phyloP scores from a whole-genome alignment of 2,329 filamentous ascomycete species.

The Boeremia exigua region DNA sequence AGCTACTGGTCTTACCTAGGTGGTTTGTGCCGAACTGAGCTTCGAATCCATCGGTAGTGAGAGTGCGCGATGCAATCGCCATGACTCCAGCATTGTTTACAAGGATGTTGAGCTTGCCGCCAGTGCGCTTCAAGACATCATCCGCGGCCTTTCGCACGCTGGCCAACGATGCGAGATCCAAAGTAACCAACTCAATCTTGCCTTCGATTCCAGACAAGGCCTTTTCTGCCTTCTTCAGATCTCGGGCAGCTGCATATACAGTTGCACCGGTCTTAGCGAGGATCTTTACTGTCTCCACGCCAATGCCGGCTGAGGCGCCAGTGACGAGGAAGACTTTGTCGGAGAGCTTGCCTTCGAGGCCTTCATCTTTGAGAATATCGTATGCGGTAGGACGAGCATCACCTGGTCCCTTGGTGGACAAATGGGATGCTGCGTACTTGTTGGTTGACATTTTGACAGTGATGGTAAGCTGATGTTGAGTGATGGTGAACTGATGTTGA shows the following conservation, averaged over 20 bases:
- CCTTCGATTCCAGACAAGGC: constrained; percentile 3
- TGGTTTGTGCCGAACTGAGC: constrained; percentile 54
- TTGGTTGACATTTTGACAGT: neutral
- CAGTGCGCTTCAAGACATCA: constrained; percentile 19
- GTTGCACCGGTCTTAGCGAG: constrained; percentile 55
- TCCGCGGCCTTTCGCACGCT: constrained; percentile 24
- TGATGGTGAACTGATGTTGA: too few relatives aligned
- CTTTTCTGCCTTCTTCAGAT: constrained; percentile 37
- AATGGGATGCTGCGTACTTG: neutral
- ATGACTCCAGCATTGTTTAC: constrained; percentile 44
- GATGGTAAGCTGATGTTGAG: too few relatives aligned
- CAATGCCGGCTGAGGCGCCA: constrained; percentile 34
- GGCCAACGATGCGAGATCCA: constrained; percentile 24
- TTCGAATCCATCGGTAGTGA: constrained; percentile 44
- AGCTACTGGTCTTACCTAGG: constrained; percentile 23
- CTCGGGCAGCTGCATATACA: constrained; percentile 53
- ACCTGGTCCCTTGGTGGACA: constrained; percentile 38
- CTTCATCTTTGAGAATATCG: constrained; percentile 47
- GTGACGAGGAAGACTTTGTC: constrained; percentile 37
- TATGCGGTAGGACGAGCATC: constrained; percentile 50
- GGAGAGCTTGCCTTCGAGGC: constrained; percentile 30
- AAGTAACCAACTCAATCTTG: constrained; percentile 18
- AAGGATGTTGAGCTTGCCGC: constrained; percentile 27
- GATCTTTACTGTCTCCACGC: constrained; percentile 43
- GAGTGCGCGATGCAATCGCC: constrained; percentile 33